Evolutionary conservation across 352 stramenopile genomes (phyloP), one percentile per base, ranked within the genome.

Genomic region (Phytopythium kandeliae): DNA sequence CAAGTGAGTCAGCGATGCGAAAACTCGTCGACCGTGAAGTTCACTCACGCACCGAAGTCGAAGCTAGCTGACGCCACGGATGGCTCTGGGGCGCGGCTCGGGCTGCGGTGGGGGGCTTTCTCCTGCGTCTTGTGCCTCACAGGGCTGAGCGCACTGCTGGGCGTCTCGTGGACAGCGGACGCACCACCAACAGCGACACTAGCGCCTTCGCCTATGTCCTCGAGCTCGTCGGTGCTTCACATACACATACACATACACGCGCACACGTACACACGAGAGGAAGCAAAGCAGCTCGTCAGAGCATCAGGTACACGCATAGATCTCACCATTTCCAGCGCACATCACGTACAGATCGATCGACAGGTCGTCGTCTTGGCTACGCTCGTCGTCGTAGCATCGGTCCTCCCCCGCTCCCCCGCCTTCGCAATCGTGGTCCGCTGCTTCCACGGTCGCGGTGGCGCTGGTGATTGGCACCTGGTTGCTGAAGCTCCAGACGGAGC

Each of bases 291-390:
- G 52, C 31, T 25, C 26, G 60, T 62, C 33, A 57, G 28, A 38
- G 24, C 41, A 22, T 57, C 16, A 50, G 10, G 45, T 9, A 4
- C 22, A 49, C 37, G 62, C 38, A 56, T 37, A 49, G 43, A 48
- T 12, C 44, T 15, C 45, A 63, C 5, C 42, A 42, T 19, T 40
- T 3, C 15, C 10, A 30, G 35, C 12, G 2, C 11, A 50, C 17
- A 53, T 22, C 46, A 55, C 71, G 49, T 59, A 92, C 80, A 88
- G 55, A 52, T 92, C 80, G 7, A 92, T 76, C 37, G 73, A 85
- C 1, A 89, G 34, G 16, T 63, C 62, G 44, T 62, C 52, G 7
- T 69, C 66, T 17, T 51, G 44, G 1, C 62, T 37, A 17, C 17
- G 55, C 43, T 25, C n/a, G n/a, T n/a, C n/a, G n/a, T n/a, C n/a